These are phyloP conservation scores for Cucurbita moschata DNA, from an alignment of 306 rosid species.

Conservation along the genomic window DNA sequence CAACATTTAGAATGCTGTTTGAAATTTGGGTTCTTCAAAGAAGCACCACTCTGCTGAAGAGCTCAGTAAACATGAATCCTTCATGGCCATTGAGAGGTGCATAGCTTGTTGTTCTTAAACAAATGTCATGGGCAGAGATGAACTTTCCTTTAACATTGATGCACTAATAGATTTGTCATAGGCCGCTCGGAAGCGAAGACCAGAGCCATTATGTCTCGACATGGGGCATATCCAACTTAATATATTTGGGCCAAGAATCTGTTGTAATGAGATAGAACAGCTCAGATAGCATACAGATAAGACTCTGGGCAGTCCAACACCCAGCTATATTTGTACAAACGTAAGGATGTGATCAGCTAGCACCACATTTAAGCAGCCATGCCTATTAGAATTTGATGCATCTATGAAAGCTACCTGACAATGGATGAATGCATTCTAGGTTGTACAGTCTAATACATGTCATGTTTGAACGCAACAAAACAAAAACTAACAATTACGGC, in stretches of 20 bases:
- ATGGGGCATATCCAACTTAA: slow-evolving; percentile 68
- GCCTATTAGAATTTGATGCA: not conserved
- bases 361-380: not conserved
- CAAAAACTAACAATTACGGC: not conserved
- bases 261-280: slow-evolving; percentile 4
- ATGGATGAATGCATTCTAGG: not conserved
- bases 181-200: slow-evolving; percentile 48
- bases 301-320: not conserved
- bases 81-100: not conserved
- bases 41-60: not conserved
- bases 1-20: not conserved
- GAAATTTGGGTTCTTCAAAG: not conserved
- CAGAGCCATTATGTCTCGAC: slow-evolving; percentile 60
- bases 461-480: not conserved
- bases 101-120: not conserved
- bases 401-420: not conserved
- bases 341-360: not conserved
- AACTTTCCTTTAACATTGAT: slow-evolving; percentile 34
- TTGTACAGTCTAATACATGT: not conserved
- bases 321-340: not conserved
- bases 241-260: slow-evolving; percentile 80
- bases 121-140: not conserved
- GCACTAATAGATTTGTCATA: slow-evolving; percentile 27
- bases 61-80: not conserved
- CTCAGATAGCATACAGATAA: not conserved